These are phyloP conservation scores for Gossypium gossypioides DNA, from an alignment of 441 rosid genomes.

Conservation along the genomic window DNA sequence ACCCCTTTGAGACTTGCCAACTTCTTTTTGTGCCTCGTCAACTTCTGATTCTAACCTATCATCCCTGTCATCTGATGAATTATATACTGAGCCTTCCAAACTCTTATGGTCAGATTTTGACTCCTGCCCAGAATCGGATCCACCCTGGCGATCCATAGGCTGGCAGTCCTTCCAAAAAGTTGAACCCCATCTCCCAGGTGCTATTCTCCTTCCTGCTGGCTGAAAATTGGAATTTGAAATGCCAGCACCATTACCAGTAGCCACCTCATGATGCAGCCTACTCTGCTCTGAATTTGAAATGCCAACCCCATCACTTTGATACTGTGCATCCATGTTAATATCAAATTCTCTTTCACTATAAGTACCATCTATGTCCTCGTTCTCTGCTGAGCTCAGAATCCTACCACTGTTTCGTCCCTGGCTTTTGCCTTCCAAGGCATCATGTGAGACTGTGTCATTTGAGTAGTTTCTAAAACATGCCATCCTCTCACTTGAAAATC, in stretches of 20 bases:
- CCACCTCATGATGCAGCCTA: conserved; percentile 38
- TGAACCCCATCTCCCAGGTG: conserved; percentile 88
- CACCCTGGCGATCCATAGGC: conserved; percentile 57
- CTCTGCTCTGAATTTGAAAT: conserved; percentile 1
- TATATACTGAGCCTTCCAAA: conserved; percentile 45
- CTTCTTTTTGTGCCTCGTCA: conserved; percentile 47
- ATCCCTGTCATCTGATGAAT: conserved; percentile 45
- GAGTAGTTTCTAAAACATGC: conserved; percentile 80
- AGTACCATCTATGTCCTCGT: conserved; percentile 38
- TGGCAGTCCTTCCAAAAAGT: conserved; percentile 96
- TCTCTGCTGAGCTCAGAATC: conserved; percentile 35
- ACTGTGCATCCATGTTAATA: conserved; percentile 61
- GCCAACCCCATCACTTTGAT: conserved; percentile 49
- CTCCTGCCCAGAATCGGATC: conserved; percentile 66
- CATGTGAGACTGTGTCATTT: conserved; percentile 45
- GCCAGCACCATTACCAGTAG: conserved; percentile 26
- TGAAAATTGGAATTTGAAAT: conserved; percentile 37
- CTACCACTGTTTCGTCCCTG: conserved; percentile 36
- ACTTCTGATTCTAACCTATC: conserved; percentile 56
- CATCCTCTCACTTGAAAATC: conserved; percentile 58
- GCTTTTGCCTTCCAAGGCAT: conserved; percentile 53
- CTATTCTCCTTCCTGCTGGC: conserved; percentile 61
- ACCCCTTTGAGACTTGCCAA: conserved; percentile 46
- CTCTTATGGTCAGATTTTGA: conserved; percentile 47
- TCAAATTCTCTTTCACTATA: conserved; percentile 64